These are phyloP conservation scores for Lepidium didymum DNA, from an alignment of 345 rosid genomes.

Conservation along the genomic window DNA sequence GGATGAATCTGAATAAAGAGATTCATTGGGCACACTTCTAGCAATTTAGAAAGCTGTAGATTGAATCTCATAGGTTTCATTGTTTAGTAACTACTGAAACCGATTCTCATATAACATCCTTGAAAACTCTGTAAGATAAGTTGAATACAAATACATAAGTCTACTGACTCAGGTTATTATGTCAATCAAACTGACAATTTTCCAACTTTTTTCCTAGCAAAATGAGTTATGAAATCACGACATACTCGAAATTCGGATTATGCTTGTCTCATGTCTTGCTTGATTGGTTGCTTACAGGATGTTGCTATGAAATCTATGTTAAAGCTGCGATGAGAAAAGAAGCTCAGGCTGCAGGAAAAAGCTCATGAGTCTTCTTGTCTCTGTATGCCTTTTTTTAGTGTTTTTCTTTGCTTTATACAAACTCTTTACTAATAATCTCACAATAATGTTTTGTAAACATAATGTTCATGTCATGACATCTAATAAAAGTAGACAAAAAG, in stretches of 20 bases:
- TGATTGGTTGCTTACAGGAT: slow-evolving; percentile 35
- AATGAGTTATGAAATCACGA: not conserved
- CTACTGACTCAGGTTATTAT: not conserved
- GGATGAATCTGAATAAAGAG: not conserved
- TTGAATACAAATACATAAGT: not conserved
- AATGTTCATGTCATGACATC: slow-evolving; percentile 16
- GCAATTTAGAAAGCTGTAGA: not conserved
- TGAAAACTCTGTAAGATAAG: not conserved
- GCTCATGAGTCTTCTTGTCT: slow-evolving; percentile 28
- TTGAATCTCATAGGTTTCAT: not conserved
- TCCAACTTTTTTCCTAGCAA: not conserved
- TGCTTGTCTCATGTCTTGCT: not conserved
- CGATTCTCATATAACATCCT: not conserved
- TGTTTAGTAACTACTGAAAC: not conserved
- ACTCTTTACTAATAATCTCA: not conserved
- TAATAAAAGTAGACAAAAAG: slow-evolving; percentile 23
- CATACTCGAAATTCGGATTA: not conserved
- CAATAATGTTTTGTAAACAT: slow-evolving; percentile 11
- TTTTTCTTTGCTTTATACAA: not conserved
- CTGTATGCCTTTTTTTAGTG: not conserved
- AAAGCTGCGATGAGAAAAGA: slow-evolving; percentile 62
- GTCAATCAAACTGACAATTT: not conserved
- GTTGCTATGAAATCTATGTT: slow-evolving; percentile 80
- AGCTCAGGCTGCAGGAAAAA: slow-evolving; percentile 42
- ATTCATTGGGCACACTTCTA: not conserved